Evolutionary conservation across 2,329 filamentous ascomycete genomes (phyloP).

Genomic region (Zymoseptoria ardabiliae): DNA sequence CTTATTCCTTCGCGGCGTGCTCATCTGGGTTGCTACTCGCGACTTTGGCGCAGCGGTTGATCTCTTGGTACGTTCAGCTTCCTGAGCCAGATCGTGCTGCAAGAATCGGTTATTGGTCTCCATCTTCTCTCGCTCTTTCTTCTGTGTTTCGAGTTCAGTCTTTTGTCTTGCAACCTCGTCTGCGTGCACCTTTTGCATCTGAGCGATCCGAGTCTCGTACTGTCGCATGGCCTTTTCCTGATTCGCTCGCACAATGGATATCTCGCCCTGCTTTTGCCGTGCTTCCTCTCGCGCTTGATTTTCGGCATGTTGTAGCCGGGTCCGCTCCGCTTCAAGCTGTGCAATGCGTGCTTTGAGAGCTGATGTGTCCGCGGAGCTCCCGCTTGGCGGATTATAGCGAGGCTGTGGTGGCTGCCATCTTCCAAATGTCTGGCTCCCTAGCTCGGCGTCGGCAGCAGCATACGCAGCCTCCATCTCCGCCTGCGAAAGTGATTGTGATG

Average conservation of each 20-base stretch:
- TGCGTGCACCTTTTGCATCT: slow-evolving; percentile 55
- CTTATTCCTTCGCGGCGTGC: slow-evolving; percentile 24
- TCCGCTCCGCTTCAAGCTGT: slow-evolving; percentile 40
- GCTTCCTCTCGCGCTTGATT: slow-evolving; percentile 42
- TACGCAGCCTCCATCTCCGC: slow-evolving; percentile 12
- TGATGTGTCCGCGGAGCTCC: slow-evolving; percentile 17
- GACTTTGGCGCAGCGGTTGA: slow-evolving; percentile 17
- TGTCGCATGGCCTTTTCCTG: slow-evolving; percentile 55
- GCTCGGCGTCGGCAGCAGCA: slow-evolving; percentile 28
- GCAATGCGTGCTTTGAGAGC: slow-evolving; percentile 38
- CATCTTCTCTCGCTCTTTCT: slow-evolving; percentile 57
- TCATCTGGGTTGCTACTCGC: slow-evolving; percentile 9
- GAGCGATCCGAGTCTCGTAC: slow-evolving; percentile 55
- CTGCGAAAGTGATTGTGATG: slow-evolving; percentile 1
- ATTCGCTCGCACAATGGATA: slow-evolving; percentile 66
- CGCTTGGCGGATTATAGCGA: neutral
- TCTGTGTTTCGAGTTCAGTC: slow-evolving; percentile 56
- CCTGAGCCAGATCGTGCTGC: slow-evolving; percentile 63
- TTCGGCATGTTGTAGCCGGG: slow-evolving; percentile 32
- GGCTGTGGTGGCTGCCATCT: slow-evolving; percentile 15
- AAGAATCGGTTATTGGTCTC: slow-evolving; percentile 66
- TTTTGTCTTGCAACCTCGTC: slow-evolving; percentile 60
- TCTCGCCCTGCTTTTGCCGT: slow-evolving; percentile 62
- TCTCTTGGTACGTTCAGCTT: slow-evolving; percentile 47
- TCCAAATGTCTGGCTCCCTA: slow-evolving; percentile 20